phyloP scores from a whole-genome alignment of 2,329 filamentous ascomycete species.

The Aspergillus bombycis region DNA sequence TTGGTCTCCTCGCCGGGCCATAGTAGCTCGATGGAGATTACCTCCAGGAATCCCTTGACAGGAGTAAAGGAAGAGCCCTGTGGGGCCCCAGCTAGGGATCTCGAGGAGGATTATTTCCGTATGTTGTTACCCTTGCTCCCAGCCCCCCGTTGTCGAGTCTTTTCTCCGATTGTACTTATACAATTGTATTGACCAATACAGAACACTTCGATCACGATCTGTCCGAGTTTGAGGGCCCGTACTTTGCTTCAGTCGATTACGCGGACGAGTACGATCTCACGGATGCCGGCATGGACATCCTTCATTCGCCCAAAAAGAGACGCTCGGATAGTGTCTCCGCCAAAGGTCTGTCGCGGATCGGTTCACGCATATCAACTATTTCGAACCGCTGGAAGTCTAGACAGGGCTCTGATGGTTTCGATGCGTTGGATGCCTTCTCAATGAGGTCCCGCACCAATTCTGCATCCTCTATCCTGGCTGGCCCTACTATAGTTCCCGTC shows the following conservation, averaged over 20 bases:
- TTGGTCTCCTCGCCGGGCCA: slow-evolving; percentile 63
- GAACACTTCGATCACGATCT: slow-evolving; percentile 41
- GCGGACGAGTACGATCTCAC: slow-evolving; percentile 51
- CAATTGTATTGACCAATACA: slow-evolving; percentile 22
- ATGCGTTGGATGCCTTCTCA: slow-evolving; percentile 32
- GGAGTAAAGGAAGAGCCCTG: slow-evolving; percentile 83
- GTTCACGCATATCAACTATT: slow-evolving; percentile 71
- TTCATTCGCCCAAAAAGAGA: slow-evolving; percentile 59
- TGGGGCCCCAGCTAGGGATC: slow-evolving; percentile 62
- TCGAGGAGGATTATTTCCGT: slow-evolving; percentile 72
- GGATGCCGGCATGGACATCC: slow-evolving; percentile 66
- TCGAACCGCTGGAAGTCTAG: slow-evolving; percentile 53
- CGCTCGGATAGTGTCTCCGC: slow-evolving; percentile 52
- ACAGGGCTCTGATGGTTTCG: slow-evolving; percentile 39
- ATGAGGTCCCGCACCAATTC: slow-evolving; percentile 48
- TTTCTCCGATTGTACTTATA: slow-evolving; percentile 1
- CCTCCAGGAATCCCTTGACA: slow-evolving; percentile 69
- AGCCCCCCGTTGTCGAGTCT: slow-evolving; percentile 12
- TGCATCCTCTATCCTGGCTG: slow-evolving; percentile 43
- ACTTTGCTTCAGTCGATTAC: slow-evolving; percentile 32
- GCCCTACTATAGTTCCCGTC: slow-evolving; percentile 38
- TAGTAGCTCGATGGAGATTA: slow-evolving; percentile 52
- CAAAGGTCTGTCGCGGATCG: slow-evolving; percentile 66
- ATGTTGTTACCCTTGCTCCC: slow-evolving; percentile 47
- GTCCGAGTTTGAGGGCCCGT: slow-evolving; percentile 34